A percentile compares a stretch with the other conserved stretches of the same genome.
These are phyloP conservation scores for Jatropha curcas DNA, from an alignment of 345 rosid species.

Conservation along the genomic window DNA sequence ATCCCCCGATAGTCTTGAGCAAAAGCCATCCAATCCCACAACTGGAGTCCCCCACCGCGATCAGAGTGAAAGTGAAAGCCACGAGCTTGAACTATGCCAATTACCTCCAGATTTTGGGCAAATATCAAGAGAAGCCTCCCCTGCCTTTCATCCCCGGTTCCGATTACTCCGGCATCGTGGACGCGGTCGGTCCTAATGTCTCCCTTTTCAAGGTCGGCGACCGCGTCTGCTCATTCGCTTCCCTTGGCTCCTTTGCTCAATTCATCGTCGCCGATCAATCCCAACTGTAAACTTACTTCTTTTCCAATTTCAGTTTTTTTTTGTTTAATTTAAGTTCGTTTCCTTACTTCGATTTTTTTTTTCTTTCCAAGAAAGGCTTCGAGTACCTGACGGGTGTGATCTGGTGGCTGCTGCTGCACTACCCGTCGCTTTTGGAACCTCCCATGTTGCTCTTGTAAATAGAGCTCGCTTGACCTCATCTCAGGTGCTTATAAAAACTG, in stretches of 20 bases:
- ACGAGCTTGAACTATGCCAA: slow-evolving; percentile 96
- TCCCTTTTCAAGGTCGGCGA: slow-evolving; percentile 72
- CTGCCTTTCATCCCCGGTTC: slow-evolving; percentile 93
- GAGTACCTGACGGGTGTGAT: slow-evolving; percentile 80
- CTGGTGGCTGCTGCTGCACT: slow-evolving; percentile 82
- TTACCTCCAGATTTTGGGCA: slow-evolving; percentile 85
- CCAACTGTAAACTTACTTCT: slow-evolving; percentile 33
- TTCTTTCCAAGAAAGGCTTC: slow-evolving; percentile 37
- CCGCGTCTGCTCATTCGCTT: slow-evolving; percentile 63
- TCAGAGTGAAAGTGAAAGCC: slow-evolving; percentile 77
- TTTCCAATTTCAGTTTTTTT: neutral
- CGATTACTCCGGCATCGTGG: slow-evolving; percentile 80
- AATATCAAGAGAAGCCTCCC: slow-evolving; percentile 79
- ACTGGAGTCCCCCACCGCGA: slow-evolving; percentile 52
- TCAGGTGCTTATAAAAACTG: slow-evolving; percentile 30
- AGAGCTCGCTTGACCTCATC: slow-evolving; percentile 68
- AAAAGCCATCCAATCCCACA: slow-evolving; percentile 59
- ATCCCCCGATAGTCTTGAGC: slow-evolving; percentile 47
- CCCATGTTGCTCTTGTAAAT: slow-evolving; percentile 89
- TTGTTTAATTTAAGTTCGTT: neutral
- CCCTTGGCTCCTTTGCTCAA: slow-evolving; percentile 78
- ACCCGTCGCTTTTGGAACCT: slow-evolving; percentile 95
- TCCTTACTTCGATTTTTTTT: neutral
- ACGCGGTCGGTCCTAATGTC: slow-evolving; percentile 63
- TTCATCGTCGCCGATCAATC: slow-evolving; percentile 78